phyloP scores from a whole-genome alignment of 768 basidiomycete species.

The Megacollybia marginata region DNA sequence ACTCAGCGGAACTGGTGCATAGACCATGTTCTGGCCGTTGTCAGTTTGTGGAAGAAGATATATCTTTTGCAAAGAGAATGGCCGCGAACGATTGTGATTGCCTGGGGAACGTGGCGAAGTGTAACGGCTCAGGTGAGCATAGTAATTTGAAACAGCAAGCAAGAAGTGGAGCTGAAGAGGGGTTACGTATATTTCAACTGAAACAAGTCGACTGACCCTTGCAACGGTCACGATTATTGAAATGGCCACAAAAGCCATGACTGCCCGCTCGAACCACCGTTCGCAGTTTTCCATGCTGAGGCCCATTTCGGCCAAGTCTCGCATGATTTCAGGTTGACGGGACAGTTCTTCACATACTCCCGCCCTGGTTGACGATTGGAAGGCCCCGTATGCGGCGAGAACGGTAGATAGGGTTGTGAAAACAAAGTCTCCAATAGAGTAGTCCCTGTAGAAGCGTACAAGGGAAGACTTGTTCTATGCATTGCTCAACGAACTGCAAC shows the following conservation, averaged over 20 bases:
- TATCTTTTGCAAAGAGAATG: conserved; percentile 44
- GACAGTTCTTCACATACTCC: conserved; percentile 70
- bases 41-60: conserved; percentile 43
- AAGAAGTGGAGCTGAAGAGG: conserved; percentile 63
- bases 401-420: conserved; percentile 57
- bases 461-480: conserved; percentile 53
- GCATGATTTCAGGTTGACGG: conserved; percentile 67
- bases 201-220: conserved; percentile 40
- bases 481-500: conserved; percentile 2
- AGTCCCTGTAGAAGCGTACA: conserved; percentile 78
- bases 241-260: conserved; percentile 48
- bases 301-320: conserved; percentile 62
- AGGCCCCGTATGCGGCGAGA: conserved; percentile 51
- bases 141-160: conserved; percentile 61
- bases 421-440: conserved; percentile 70
- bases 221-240: conserved; percentile 58
- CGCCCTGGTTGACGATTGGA: conserved; percentile 46
- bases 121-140: conserved; percentile 35
- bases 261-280: conserved; percentile 64
- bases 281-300: conserved; percentile 78
- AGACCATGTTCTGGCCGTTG: conserved; percentile 39
- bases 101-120: conserved; percentile 9
- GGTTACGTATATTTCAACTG: neutral
- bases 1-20: conserved; percentile 59
- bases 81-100: conserved; percentile 6